Base-by-base conservation (phyloP, 2,329 filamentous ascomycete species). In the Stachybotrys chlorohalonatus region DNA sequence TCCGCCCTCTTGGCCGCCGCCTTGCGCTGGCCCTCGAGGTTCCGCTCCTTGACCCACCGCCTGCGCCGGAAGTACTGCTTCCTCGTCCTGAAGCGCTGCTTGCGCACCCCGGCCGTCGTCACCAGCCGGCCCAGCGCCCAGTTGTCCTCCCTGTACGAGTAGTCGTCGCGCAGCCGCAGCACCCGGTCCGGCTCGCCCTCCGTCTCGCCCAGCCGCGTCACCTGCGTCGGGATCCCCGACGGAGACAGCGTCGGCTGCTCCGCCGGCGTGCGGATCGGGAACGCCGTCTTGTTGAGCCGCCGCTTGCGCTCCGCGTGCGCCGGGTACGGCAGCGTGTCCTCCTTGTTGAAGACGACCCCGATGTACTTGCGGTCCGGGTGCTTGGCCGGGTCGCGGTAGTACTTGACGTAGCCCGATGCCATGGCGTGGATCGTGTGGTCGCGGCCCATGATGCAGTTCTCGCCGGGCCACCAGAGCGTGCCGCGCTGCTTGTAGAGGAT, bases 401-500 rank as follows among this genome's bases (percentile, higher is more conserved):
- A 99, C 64, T 94, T 91, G 57, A 99, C 94, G 72, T 95, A 99
- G 59, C 94, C 94, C 4, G 87, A 80, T 54, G 87, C 83, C 56
- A 85, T 86, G 53, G 94, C 85, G 72, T 89, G 95, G 68, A 99
- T 95, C 52, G 93, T 97, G 77, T 97, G 94, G 71, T 99, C 92
- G 57, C 94, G 87, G 52, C 94, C 94, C 78, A 97, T 93, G 64
- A 86, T 89, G 71, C 89, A 90, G 74, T 99, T 97, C 70, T 97
- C 94, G 65, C 94, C 94, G 1, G 94, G 87, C 70, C 87, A 93
- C 94, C 94, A 99, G 65, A 86, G 83, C 5, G 94, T 95, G 64
- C 94, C 94, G 65, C 93, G 87, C 73, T 99, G 94, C 69, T 90
- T 91, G 82, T 94, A 99, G 74, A 99, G 89, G 73, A 99, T 99